Evolutionary conservation across 345 rosid genomes (phyloP).

Genomic region (Citrus trifoliata): DNA sequence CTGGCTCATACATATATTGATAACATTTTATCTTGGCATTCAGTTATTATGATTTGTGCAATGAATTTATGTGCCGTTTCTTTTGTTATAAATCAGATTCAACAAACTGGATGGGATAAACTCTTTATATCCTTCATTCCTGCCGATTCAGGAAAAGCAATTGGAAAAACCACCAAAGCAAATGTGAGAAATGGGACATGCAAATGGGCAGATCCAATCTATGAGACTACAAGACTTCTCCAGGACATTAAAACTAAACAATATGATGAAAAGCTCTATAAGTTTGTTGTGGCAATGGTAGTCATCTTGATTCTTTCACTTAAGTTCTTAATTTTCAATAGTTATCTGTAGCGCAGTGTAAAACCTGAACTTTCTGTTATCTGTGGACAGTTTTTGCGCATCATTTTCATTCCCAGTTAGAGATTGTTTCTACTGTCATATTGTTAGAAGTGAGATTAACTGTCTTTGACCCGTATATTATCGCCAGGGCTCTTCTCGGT

Average conservation of each 20-base stretch:
- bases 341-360: background rate
- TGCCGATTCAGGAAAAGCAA: slow-evolving; percentile 88
- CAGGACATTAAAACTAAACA: slow-evolving; percentile 76
- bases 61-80: background rate
- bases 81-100: slow-evolving; percentile 49
- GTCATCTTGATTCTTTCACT: slow-evolving; percentile 5
- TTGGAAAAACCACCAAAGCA: slow-evolving; percentile 90
- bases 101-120: slow-evolving; percentile 96
- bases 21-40: background rate
- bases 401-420: background rate
- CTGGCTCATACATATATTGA: background rate
- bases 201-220: slow-evolving; percentile 99
- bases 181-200: slow-evolving; percentile 94
- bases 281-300: slow-evolving; percentile 88
- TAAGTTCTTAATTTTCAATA: background rate
- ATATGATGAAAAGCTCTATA: slow-evolving; percentile 80
- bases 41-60: background rate
- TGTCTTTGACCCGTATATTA: slow-evolving; percentile 21
- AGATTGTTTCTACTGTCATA: background rate
- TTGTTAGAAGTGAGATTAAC: slow-evolving; percentile 4
- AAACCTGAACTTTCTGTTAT: background rate
- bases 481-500: slow-evolving; percentile 83
- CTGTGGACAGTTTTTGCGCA: slow-evolving; percentile 2
- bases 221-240: slow-evolving; percentile 93
- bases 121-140: slow-evolving; percentile 87